These are phyloP conservation scores for Isochrysis galbana DNA, from an alignment of 78 protist species.

Conservation along the genomic window DNA sequence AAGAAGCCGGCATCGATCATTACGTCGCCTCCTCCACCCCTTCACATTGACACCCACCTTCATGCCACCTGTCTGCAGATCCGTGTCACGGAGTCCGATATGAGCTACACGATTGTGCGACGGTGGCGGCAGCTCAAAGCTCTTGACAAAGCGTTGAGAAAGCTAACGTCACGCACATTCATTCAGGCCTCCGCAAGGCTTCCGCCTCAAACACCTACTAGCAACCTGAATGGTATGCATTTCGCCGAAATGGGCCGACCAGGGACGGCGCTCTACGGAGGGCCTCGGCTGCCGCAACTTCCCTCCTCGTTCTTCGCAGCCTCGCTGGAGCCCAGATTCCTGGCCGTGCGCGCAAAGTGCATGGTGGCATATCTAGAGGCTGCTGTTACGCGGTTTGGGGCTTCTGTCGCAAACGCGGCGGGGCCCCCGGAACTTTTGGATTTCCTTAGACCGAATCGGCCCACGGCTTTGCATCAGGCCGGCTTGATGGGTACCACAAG, in stretches of 20 bases:
- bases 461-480: too few species aligned
- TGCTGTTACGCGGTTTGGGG: too few species aligned
- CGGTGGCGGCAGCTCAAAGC: background rate
- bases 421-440: background rate
- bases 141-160: background rate
- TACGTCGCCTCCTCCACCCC: too few species aligned
- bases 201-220: too few species aligned
- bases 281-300: background rate
- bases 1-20: too few species aligned
- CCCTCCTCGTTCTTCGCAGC: background rate
- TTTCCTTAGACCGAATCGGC: background rate
- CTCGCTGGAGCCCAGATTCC: constrained; percentile 5
- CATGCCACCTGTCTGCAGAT: too few species aligned
- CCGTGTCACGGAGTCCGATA: background rate
- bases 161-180: background rate
- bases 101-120: background rate
- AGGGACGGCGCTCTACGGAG: too few species aligned
- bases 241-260: too few species aligned
- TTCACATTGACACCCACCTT: too few species aligned
- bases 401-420: background rate
- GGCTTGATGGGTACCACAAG: too few species aligned
- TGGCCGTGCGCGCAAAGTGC: background rate
- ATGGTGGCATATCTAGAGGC: background rate
- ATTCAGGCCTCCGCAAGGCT: background rate
- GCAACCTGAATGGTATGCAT: too few species aligned